Evolutionary conservation across 2,329 filamentous ascomycete genomes (phyloP).

Genomic region (Penicillium oxalicum): DNA sequence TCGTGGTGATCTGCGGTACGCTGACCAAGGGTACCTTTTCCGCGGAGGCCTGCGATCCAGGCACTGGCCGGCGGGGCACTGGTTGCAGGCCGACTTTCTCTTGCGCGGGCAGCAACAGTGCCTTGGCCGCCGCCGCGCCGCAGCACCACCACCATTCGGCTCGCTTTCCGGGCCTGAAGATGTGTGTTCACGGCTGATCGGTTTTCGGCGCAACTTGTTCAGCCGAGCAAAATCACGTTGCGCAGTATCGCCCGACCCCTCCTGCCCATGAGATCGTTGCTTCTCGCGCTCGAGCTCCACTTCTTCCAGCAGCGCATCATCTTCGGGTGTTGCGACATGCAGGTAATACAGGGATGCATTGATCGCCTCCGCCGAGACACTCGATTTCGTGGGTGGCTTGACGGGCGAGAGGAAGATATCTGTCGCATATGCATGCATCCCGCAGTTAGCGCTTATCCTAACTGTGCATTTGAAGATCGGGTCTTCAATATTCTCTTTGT

Average conservation of each 20-base stretch:
- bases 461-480: too few relatives aligned
- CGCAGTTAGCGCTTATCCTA: conserved; percentile 7
- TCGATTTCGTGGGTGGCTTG: conserved; percentile 74
- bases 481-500: conserved; percentile 8
- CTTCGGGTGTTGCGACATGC: conserved; percentile 64
- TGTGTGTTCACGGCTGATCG: conserved; percentile 21
- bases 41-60: conserved; percentile 15
- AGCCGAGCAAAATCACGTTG: conserved; percentile 27
- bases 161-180: conserved; percentile 1
- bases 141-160: not conserved
- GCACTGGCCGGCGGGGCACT: conserved; percentile 17
- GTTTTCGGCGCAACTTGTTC: conserved; percentile 38
- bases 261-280: conserved; percentile 21
- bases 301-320: conserved; percentile 41
- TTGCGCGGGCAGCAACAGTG: not conserved
- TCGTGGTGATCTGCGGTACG: conserved; percentile 6
- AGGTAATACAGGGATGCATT: conserved; percentile 85
- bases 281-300: conserved; percentile 34
- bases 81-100: conserved; percentile 14
- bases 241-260: conserved; percentile 18
- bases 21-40: conserved; percentile 17
- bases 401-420: conserved; percentile 89
- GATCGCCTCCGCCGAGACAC: conserved; percentile 81
- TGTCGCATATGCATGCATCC: conserved; percentile 33
- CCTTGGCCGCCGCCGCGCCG: not conserved